A percentile compares a stretch with the other conserved stretches of the same genome.
Conservation (phyloP, 2,329 filamentous ascomycete genomes). For the Pestalotiopsis sp. region DNA sequence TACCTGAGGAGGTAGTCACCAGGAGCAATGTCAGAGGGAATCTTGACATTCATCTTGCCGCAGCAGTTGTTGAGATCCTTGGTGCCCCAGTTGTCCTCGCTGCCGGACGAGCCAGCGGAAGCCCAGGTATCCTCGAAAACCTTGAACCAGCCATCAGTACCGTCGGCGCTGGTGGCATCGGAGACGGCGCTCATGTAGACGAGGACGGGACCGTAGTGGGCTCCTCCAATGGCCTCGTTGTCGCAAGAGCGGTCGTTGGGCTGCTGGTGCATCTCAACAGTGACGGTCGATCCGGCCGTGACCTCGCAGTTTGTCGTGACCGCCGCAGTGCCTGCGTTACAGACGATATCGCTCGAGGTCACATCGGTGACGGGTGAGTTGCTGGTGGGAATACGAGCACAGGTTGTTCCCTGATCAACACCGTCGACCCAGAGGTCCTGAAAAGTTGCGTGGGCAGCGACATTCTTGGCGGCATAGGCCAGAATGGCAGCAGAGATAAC, state of each 20-base stretch:
- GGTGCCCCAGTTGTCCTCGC: slow-evolving; percentile 46
- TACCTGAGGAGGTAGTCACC: slow-evolving; percentile 46
- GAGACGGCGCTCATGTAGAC: slow-evolving; percentile 53
- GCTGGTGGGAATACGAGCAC: slow-evolving; percentile 28
- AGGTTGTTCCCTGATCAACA: slow-evolving; percentile 32
- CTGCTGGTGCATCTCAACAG: slow-evolving; percentile 41
- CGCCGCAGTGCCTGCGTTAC: slow-evolving; percentile 36
- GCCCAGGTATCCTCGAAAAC: slow-evolving; percentile 51
- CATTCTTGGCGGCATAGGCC: slow-evolving; percentile 35
- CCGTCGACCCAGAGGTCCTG: slow-evolving; percentile 51
- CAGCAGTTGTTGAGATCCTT: slow-evolving; percentile 40
- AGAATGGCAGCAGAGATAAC: slow-evolving; percentile 26
- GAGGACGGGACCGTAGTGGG: slow-evolving; percentile 55
- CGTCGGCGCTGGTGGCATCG: slow-evolving; percentile 46
- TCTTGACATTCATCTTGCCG: slow-evolving; percentile 43
- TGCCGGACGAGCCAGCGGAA: slow-evolving; percentile 39
- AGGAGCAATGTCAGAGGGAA: slow-evolving; percentile 39
- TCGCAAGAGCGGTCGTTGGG: slow-evolving; percentile 45
- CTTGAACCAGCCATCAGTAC: slow-evolving; percentile 52
- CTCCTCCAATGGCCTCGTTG: slow-evolving; percentile 53
- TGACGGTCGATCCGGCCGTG: slow-evolving; percentile 28
- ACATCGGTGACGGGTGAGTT: slow-evolving; percentile 45
- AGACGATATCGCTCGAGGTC: slow-evolving; percentile 39
- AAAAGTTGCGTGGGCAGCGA: slow-evolving; percentile 50
- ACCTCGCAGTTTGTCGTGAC: slow-evolving; percentile 35